These are phyloP conservation scores for Oldenlandia corymbosa DNA, from an alignment of 257 asterid species.

Conservation along the genomic window DNA sequence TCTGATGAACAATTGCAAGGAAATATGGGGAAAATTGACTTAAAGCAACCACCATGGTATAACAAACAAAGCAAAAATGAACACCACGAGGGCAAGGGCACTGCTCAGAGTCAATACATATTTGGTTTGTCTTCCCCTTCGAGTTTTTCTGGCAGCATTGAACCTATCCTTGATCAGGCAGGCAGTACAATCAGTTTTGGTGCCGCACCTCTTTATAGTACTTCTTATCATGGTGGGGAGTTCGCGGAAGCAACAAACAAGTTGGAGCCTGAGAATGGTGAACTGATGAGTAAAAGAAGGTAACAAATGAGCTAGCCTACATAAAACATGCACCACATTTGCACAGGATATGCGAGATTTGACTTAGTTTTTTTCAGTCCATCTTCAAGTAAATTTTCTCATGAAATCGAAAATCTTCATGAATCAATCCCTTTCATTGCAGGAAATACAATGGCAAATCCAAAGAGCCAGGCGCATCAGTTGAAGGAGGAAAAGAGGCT, in stretches of 20 bases:
- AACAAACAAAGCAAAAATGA: conserved; percentile 23
- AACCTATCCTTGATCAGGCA: conserved; percentile 20
- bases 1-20: conserved; percentile 30
- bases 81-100: conserved; percentile 18
- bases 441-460: conserved; percentile 43
- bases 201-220: conserved; percentile 29
- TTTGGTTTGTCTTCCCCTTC: conserved; percentile 29
- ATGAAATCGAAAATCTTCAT: no score
- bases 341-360: neutral
- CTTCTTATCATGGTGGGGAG: conserved; percentile 32
- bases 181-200: conserved; percentile 26
- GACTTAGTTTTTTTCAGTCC: neutral
- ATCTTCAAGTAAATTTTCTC: neutral
- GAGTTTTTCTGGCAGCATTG: conserved; percentile 18
- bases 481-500: conserved; percentile 32
- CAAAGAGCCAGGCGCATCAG: conserved; percentile 26
- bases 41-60: conserved; percentile 16
- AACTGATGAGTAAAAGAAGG: conserved; percentile 52
- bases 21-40: conserved; percentile 21
- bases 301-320: conserved; percentile 16
- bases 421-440: neutral
- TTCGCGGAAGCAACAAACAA: conserved; percentile 37
- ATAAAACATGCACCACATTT: neutral
- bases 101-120: conserved; percentile 20
- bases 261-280: conserved; percentile 39